Base-by-base conservation (phyloP, 371 early-diverging fungal species). In the Gilbertella persicaria region DNA sequence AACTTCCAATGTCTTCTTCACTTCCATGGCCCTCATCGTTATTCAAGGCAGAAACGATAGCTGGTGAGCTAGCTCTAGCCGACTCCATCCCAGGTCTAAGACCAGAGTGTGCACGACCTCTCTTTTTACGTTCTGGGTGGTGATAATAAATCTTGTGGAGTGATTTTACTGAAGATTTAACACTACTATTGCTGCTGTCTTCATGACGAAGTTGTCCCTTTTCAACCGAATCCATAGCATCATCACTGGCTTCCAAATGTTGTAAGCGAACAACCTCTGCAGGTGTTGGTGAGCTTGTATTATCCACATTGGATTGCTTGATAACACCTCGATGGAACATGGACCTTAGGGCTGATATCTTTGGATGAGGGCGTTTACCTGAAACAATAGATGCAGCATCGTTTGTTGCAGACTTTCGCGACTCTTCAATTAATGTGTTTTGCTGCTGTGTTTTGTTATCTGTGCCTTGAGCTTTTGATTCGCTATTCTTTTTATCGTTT, bases 91-190 rank as follows among this genome's bases (percentile, higher is more conserved):
- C 40, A n/a, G 47, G 41, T 4, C 47, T 41, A 9, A 13, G 29
- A n/a, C n/a, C n/a, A n/a, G n/a, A n/a, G 33, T 6, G 2, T 12
- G 10, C 2, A 33, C 33, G 33, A 3, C 33, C 13, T 33, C 10
- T 49, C 3, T 23, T 36, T 38, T 45, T 46, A 21, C 50, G 49
- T 8, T 60, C 60, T 21, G 62, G 62, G 24, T 55, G 56, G 21
- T 61, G 62, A 43, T 61, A 61, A 23, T 61, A 61, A 8, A 45
- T 45, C 28, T 43, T 7, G 20, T 61, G 62, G 5, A 55, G 20
- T 1, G 43, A 35, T 19, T 28, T 41, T 4, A 35, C 24, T n/a
- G 55, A 41, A 17, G 41, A 45, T 30, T n/a, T 39, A 3, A 12
- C n/a, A 26, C 55, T 48, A 13, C 28, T 25, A 8, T 19, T 16